A percentile compares a stretch with the other conserved stretches of the same genome.
These are phyloP conservation scores for Syzygium aromaticum DNA, from an alignment of 345 rosid genomes.

Conservation along the genomic window DNA sequence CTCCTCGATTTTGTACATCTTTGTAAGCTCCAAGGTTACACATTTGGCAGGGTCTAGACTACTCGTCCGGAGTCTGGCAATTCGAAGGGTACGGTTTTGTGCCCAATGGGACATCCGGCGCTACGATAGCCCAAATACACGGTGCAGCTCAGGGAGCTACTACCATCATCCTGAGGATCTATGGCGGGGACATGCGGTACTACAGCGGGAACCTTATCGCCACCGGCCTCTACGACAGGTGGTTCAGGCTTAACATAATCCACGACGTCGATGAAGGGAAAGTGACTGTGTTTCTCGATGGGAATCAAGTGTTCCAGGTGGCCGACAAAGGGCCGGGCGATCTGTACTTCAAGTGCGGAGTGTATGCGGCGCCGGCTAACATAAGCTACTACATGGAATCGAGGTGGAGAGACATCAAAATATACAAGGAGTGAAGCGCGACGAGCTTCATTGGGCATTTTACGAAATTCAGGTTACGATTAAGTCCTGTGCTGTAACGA, in stretches of 20 bases:
- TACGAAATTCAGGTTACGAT: neutral
- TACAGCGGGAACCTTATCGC: constrained; percentile 8
- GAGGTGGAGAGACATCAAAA: constrained; percentile 20
- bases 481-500: neutral
- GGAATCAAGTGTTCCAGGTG: constrained; percentile 2
- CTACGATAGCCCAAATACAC: constrained; percentile 25
- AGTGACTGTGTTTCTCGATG: constrained; percentile 20
- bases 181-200: constrained; percentile 16
- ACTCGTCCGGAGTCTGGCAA: constrained; percentile 33
- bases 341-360: constrained; percentile 30
- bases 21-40: neutral
- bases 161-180: constrained; percentile 27
- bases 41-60: constrained; percentile 21
- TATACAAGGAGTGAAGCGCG: constrained; percentile 4
- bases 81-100: constrained; percentile 31
- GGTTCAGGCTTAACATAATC: constrained; percentile 7
- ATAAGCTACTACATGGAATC: constrained; percentile 23
- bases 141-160: constrained; percentile 17
- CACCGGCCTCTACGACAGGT: constrained; percentile 19
- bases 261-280: constrained; percentile 20
- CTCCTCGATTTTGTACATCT: neutral
- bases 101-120: constrained; percentile 23
- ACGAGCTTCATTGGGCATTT: neutral
- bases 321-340: constrained; percentile 12
- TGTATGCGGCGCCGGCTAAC: constrained; percentile 10